Evolutionary conservation across 2,329 filamentous ascomycete genomes (phyloP), one percentile per base, ranked within the genome.

Genomic region (Monosporascus ibericus): DNA sequence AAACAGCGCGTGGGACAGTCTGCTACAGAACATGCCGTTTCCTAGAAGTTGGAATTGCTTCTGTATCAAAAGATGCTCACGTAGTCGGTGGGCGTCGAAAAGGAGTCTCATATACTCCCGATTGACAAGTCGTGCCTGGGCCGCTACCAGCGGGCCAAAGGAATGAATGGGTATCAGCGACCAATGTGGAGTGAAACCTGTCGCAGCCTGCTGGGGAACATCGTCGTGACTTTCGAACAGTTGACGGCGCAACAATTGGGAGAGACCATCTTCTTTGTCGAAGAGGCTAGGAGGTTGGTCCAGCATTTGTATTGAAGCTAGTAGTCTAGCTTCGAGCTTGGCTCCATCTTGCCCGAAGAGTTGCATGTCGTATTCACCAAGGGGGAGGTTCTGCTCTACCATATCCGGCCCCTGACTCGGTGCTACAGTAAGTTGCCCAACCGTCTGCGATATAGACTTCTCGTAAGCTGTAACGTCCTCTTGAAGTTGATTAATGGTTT

Each of bases 1-100:
- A 62, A 97, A 97, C 0, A 99, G 76, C 1, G 91, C 87, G 50
- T 90, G 85, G 0, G 89, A 87, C 1, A 99, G 77, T 1, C 86
- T 84, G 48, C 86, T 87, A 49, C 87, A 85, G 66, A 96, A 96
- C 17, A 89, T 77, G 6, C 91, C 91, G 61, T 94, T 91, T 2
- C 90, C 88, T 6, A 97, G 76, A 1, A 97, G 78, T 49, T 95
- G 88, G 58, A 94, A 96, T 44, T 86, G 81, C 54, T 82, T 83
- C 62, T 95, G 90, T 1, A 95, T 65, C 5, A 77, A 75, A 0
- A 97, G 72, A 64, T 97, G 91, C 2, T 80, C 73, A 17, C 82
- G 80, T 4, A 99, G 70, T 9, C 82, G 75, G 63, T 95, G 88
- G 6, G 83, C 77, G 18, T 79, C 79, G 65, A 96, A 95, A 20